Conservation (phyloP, 1,284 basidiomycete genomes). For the Puccinia horiana region DNA sequence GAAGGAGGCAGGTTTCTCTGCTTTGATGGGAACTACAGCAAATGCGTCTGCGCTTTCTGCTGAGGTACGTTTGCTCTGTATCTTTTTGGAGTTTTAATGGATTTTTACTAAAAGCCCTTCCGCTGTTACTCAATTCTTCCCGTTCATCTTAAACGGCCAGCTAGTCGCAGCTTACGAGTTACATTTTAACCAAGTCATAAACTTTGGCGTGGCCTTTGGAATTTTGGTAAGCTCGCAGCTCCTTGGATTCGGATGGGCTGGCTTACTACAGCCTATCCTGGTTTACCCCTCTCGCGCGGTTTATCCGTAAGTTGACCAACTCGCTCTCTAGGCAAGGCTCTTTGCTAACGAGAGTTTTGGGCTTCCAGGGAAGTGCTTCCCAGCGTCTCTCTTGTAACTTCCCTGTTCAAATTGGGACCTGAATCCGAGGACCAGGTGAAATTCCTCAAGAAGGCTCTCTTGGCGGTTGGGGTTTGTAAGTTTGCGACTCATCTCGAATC, state of each 20-base stretch:
- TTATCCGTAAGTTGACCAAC: conserved; percentile 15
- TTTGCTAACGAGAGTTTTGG: not conserved
- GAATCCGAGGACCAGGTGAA: conserved; percentile 21
- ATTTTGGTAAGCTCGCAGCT: conserved; percentile 36
- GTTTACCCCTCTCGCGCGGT: conserved; percentile 28
- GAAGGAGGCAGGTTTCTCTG: conserved; percentile 37
- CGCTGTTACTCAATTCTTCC: not conserved
- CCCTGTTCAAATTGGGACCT: not conserved
- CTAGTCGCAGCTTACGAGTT: conserved; percentile 9
- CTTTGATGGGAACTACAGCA: conserved; percentile 33
- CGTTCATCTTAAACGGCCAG: conserved; percentile 9
- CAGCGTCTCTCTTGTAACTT: conserved; percentile 18
- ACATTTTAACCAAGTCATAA: conserved; percentile 4
- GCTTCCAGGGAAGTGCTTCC: conserved; percentile 17
- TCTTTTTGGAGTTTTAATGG: not conserved
- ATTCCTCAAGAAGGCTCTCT: conserved; percentile 33
- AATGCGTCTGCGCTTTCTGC: conserved; percentile 14
- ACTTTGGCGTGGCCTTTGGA: not conserved
- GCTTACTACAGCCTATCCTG: conserved; percentile 36
- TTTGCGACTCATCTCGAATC: not conserved
- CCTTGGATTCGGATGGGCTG: conserved; percentile 38
- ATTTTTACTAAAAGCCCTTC: not conserved
- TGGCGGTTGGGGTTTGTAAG: conserved; percentile 31
- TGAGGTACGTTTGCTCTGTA: not conserved
- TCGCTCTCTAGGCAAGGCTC: not conserved